Percentiles rank a stretch among this genome's conserved stretches.
Evolutionary conservation across 2,329 filamentous ascomycete species (phyloP).

Genomic region (Colletotrichum navitas): DNA sequence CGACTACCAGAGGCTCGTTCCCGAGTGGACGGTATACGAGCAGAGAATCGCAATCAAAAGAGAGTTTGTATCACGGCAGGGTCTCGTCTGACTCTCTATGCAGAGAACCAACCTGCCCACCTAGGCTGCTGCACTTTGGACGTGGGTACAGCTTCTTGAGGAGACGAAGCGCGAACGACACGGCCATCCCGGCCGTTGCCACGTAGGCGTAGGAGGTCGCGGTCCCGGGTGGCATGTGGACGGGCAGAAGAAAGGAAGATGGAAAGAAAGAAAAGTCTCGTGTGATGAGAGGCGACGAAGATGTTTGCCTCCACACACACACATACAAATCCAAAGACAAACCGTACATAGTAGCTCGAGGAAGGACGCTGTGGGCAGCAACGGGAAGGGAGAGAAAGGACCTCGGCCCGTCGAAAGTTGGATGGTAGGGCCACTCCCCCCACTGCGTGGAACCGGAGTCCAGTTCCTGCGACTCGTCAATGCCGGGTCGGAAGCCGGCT

Average conservation of each 20-base stretch:
- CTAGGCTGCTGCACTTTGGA: conserved; percentile 16
- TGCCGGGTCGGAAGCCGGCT: conserved; percentile 40
- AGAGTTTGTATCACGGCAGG: conserved; percentile 37
- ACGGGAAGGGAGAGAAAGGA: conserved; percentile 30
- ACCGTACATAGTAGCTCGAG: conserved; percentile 4
- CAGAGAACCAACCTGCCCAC: conserved; percentile 2
- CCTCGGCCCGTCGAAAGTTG: conserved; percentile 9
- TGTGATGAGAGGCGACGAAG: background rate
- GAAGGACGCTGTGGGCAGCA: conserved; percentile 20
- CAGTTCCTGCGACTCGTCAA: conserved; percentile 35
- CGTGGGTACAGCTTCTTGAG: conserved; percentile 12
- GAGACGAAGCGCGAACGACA: conserved; percentile 12
- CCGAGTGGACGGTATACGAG: background rate
- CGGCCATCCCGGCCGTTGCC: conserved; percentile 6
- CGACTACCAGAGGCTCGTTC: background rate
- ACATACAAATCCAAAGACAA: background rate
- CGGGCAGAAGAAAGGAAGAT: background rate
- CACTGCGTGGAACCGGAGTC: background rate
- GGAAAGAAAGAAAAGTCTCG: background rate
- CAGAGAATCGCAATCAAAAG: conserved; percentile 27
- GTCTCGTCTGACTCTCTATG: conserved; percentile 26
- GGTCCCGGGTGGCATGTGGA: background rate
- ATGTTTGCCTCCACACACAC: background rate
- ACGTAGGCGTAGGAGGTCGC: conserved; percentile 4
- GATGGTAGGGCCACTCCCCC: conserved; percentile 30